Evolutionary conservation across 169 alveolate genomes (phyloP).

Genomic region (Babesia ovata): DNA sequence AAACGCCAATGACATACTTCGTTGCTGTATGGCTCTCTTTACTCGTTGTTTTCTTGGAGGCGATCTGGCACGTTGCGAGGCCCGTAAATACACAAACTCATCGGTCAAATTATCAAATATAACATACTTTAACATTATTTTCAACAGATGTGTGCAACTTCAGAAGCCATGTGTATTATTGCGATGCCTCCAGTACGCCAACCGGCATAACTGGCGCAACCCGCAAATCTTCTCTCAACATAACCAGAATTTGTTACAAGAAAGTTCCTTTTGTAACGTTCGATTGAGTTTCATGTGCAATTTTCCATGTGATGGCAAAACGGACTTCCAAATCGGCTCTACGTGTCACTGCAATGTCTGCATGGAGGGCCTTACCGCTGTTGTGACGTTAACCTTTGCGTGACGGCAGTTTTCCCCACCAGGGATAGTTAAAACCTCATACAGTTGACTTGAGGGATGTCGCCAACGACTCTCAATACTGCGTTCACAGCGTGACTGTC

Average conservation of each 20-base stretch:
- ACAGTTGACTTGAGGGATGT: neutral
- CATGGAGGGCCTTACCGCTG: neutral
- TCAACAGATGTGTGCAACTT: neutral
- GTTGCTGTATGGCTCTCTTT: conserved; percentile 40
- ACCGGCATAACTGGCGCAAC: neutral
- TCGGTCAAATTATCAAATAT: conserved; percentile 61
- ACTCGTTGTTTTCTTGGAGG: conserved; percentile 65
- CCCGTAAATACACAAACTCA: conserved; percentile 44
- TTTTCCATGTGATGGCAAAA: neutral
- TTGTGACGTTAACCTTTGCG: neutral
- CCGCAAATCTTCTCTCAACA: neutral
- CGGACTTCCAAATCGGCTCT: neutral
- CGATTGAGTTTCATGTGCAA: neutral
- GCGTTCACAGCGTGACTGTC: neutral
- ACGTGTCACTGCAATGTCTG: neutral
- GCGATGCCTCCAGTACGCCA: conserved; percentile 2
- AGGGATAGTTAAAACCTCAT: neutral
- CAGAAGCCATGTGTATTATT: conserved; percentile 21
- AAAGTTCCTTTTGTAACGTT: neutral
- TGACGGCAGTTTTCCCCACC: neutral
- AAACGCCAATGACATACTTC: conserved; percentile 19
- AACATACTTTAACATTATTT: conserved; percentile 29
- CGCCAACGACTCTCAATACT: neutral
- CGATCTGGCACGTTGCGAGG: conserved; percentile 33
- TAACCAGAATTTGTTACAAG: neutral